Conservation (phyloP, 441 rosid genomes). For the Adansonia rubrostipa region DNA sequence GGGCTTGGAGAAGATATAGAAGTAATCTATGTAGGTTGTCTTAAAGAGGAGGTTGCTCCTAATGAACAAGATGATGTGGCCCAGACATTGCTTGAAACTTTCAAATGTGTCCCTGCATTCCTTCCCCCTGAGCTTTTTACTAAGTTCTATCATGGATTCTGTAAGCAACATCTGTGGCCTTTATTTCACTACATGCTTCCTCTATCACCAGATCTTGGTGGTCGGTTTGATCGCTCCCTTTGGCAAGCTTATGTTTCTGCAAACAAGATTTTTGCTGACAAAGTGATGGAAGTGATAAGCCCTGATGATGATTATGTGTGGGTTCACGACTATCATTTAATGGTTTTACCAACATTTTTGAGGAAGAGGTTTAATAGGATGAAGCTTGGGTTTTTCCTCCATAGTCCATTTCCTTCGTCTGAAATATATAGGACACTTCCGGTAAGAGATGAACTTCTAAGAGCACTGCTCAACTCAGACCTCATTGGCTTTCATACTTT, state of each 20-base stretch:
- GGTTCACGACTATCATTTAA: slow-evolving; percentile 16
- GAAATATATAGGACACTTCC: slow-evolving; percentile 92
- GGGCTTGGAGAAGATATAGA: slow-evolving; percentile 83
- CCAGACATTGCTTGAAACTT: slow-evolving; percentile 72
- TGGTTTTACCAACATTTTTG: slow-evolving; percentile 14
- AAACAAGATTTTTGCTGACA: slow-evolving; percentile 37
- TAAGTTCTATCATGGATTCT: slow-evolving; percentile 90
- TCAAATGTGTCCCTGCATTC: slow-evolving; percentile 90
- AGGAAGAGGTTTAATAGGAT: slow-evolving; percentile 84
- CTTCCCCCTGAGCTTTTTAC: slow-evolving; percentile 71
- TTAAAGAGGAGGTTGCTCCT: slow-evolving; percentile 64
- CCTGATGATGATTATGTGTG: slow-evolving; percentile 16
- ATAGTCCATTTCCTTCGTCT: slow-evolving; percentile 87
- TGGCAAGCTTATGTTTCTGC: slow-evolving; percentile 92
- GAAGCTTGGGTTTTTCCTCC: slow-evolving; percentile 88
- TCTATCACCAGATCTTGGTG: slow-evolving; percentile 81
- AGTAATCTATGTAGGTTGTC: slow-evolving; percentile 81
- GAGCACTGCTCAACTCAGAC: slow-evolving; percentile 81
- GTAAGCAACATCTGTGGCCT: slow-evolving; percentile 90
- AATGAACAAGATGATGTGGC: slow-evolving; percentile 78
- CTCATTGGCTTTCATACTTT: slow-evolving; percentile 88
- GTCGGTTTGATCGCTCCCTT: slow-evolving; percentile 78
- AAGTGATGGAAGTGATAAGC: slow-evolving; percentile 17
- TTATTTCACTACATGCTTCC: slow-evolving; percentile 95
- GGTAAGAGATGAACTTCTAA: slow-evolving; percentile 74